These are phyloP conservation scores for Colletotrichum sp. DNA, from an alignment of 2,329 filamentous ascomycete species.

Conservation along the genomic window DNA sequence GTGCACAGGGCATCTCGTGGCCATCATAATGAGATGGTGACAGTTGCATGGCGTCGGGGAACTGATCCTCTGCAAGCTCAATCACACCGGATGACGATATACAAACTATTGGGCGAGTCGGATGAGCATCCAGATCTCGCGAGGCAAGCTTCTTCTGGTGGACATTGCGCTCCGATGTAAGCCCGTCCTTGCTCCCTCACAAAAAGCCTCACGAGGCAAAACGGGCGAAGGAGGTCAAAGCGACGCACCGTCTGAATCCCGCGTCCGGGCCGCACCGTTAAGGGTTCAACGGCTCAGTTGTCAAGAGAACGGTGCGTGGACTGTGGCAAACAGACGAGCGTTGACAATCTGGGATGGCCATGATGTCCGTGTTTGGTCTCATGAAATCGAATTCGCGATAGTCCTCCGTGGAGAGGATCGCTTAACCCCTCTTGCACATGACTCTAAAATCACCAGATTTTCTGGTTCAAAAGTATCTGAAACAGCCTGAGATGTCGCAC, in stretches of 20 bases:
- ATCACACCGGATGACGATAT: background rate
- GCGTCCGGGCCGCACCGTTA: background rate
- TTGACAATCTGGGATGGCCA: background rate
- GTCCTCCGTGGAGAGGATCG: background rate
- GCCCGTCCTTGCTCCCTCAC: background rate
- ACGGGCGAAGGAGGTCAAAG: background rate
- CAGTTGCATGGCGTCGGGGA: background rate
- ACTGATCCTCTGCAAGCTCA: background rate
- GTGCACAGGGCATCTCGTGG: background rate
- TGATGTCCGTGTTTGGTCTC: background rate
- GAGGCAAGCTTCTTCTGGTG: background rate
- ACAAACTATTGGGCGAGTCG: background rate
- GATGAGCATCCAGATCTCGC: background rate
- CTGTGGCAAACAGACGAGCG: background rate
- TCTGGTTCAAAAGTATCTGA: background rate
- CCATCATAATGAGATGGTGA: background rate
- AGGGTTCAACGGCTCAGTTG: background rate
- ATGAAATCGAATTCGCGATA: background rate
- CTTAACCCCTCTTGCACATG: background rate
- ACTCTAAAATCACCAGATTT: background rate
- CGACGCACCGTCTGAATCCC: background rate
- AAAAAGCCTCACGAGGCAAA: background rate
- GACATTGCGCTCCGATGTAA: background rate
- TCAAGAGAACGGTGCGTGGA: background rate
- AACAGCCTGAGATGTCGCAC: slow-evolving; percentile 2